Conservation (phyloP, 2,329 filamentous ascomycete species). For the Colletotrichum sojae region DNA sequence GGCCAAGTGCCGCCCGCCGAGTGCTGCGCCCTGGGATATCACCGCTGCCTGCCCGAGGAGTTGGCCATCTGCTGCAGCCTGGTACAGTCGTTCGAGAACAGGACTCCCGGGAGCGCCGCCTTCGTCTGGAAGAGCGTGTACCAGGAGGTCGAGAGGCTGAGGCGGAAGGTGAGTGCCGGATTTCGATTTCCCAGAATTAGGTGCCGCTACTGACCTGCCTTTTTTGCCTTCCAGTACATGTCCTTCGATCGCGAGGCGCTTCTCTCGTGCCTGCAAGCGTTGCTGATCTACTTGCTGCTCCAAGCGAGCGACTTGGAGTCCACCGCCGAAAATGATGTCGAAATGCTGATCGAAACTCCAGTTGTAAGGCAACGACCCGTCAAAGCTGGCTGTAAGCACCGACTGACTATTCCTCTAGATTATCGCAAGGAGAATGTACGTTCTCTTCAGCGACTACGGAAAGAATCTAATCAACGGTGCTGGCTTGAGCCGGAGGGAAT, state of each 20-base stretch:
- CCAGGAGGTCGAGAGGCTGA: conserved; percentile 35
- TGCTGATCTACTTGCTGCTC: conserved; percentile 22
- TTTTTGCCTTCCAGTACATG: not conserved
- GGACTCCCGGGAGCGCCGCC: conserved; percentile 41
- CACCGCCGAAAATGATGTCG: conserved; percentile 10
- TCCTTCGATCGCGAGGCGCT: conserved; percentile 16
- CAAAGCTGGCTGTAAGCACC: not conserved
- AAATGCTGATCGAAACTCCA: not conserved
- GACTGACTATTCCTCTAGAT: too few relatives aligned
- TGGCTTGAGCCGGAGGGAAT: conserved; percentile 18
- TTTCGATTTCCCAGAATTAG: too few relatives aligned
- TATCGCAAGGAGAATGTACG: not conserved
- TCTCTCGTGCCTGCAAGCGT: conserved; percentile 15
- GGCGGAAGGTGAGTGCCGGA: conserved; percentile 3
- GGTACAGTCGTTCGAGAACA: conserved; percentile 43
- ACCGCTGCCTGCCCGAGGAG: conserved; percentile 45
- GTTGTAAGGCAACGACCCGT: not conserved
- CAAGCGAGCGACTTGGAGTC: conserved; percentile 26
- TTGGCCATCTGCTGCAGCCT: conserved; percentile 47
- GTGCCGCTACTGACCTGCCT: not conserved
- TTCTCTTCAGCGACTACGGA: conserved; percentile 4
- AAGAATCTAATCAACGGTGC: conserved; percentile 3
- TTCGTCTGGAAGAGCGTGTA: conserved; percentile 47
- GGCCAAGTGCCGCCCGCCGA: conserved; percentile 11
- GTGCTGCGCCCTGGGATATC: conserved; percentile 42